Base-by-base conservation (phyloP, 331 rosid genomes). In the Quercus tomentella region DNA sequence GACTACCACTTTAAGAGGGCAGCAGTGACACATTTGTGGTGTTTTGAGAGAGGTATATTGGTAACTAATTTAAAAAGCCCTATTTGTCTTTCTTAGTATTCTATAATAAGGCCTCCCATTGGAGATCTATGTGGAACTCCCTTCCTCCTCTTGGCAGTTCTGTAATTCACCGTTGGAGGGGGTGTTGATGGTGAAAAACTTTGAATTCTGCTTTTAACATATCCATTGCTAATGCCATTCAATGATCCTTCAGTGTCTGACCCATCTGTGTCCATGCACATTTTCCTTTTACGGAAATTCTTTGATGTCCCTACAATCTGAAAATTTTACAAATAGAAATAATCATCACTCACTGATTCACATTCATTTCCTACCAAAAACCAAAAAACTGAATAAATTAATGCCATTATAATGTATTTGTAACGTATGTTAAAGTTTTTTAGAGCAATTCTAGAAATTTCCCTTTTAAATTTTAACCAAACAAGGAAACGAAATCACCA, bases 101-200 rank as follows among this genome's bases (percentile, higher is more conserved):
- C 77, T 76, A 89, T 58, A 37, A 82, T 23, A 37, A 91, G 88
- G 8, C 86, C 87, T 56, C 91, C 93, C 91, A 89, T 78, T 37
- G 96, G 96, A 61, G 96, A 77, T 67, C 96, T 73, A 37, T 76
- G 91, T 26, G 96, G 96, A 3, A 88, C 35, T 73, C 96, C 96
- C 83, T 91, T 91, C 77, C 95, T 85, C 31, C 96, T 89, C 88
- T 85, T 89, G 81, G 84, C 83, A 23, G 78, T 84, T 70, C 87
- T 80, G 87, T 84, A 88, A 76, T 31, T 88, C 14, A 80, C 83
- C 4, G 90, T 87, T 16, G 92, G 94, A 0, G 94, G 92, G 25
- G 94, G 94, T 3, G 94, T 92, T n/a, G 91, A 84, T 16, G 94
- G 92, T 69, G 91, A 81, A 67, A 90, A 92, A 86, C 92, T 88